Base-by-base conservation (phyloP, 768 basidiomycete species). In the Russula dissimulans region DNA sequence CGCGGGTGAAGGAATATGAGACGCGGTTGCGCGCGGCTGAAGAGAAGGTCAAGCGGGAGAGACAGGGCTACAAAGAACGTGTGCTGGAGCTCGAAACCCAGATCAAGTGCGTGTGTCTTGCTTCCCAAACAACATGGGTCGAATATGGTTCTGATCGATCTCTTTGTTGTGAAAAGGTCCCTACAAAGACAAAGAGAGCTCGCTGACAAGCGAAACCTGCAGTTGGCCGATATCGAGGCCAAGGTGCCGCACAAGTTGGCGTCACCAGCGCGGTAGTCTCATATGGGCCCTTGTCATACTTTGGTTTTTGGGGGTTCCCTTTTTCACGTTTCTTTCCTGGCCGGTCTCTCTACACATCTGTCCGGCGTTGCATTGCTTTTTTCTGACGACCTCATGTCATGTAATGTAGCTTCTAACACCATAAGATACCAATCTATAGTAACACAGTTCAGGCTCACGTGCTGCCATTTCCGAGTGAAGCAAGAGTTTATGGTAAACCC, bases 1-100 rank as follows among this genome's bases (percentile, higher is more conserved):
- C 87, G 0, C 78, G 95, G n/a, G 90, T 98, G 47, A 87, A 86
- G 71, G 95, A 98, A 72, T 94, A 95, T 67, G 92, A 97, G 73
- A 70, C 81, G 14, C 75, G 89, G 17, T 69, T 94, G 63, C 86
- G 85, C 71, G 83, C 85, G 0, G 91, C 91, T 0, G 91, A 93
- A 68, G 95, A 98, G 77, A 86, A 85, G 69, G 84, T 92, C 65
- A 97, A 97, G 79, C 79, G 91, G 56, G 94, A 95, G 76, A 78
- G 90, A 61, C 95, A 97, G 68, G 97, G 95, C 4, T 82, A 86
- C 46, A 99, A 97, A 74, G 95, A 98, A 73, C 75, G 90, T 22
- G 76, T 88, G 1, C 66, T 71, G 11, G 89, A 92, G 72, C 74
- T 92, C 59, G 86, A 90, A 72, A 82, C 70, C 56, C 82, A 81